Evolutionary conservation across 2,329 filamentous ascomycete species (phyloP), one percentile per base, ranked within the genome.

Genomic region (Lecanicillium sp.): DNA sequence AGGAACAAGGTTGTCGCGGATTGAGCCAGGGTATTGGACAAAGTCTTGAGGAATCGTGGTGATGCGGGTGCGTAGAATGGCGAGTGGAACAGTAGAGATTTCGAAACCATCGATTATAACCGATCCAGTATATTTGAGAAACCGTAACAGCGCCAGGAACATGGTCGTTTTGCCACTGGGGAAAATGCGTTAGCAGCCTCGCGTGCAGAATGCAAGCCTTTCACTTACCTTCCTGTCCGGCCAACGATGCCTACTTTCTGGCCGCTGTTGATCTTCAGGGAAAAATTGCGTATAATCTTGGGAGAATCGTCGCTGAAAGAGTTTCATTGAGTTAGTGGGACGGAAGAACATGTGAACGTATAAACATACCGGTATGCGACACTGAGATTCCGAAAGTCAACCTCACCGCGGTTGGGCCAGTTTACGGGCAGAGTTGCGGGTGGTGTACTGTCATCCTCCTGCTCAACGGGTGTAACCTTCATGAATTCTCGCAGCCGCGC

Each of bases 131-230:
- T 34, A 20, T 7, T 34, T 20, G 9, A 34, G 13, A 12, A 34
- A 15, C 12, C 22, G 19, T 13, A 34, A 34, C 4, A 34, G 19
- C 5, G 33, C 22, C 12, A 34, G 19, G n/a, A 34, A 10, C 6
- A 40, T 22, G 10, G 33, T 35, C 6, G 38, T 30, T 20, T 40
- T 40, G 2, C 38, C 38, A 9, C 38, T 25, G 6, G 6, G 6
- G 6, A 25, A 25, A 7, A 11, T n/a, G n/a, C n/a, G 22, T 25
- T 25, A 25, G 22, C 11, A 25, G 6, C 11, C 7, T 25, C 7
- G 11, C 11, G 22, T 6, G 11, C 22, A 11, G 22, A 25, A 25
- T 6, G 22, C 6, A 25, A 25, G n/a, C n/a, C n/a, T n/a, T n/a
- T n/a, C 11, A 11, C 22, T 25, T 25, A 25, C 22, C 22, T 36